A percentile compares a stretch with the other conserved stretches of the same genome.
Evolutionary conservation across 768 basidiomycete species (phyloP).

Genomic region (Suillus spraguei): DNA sequence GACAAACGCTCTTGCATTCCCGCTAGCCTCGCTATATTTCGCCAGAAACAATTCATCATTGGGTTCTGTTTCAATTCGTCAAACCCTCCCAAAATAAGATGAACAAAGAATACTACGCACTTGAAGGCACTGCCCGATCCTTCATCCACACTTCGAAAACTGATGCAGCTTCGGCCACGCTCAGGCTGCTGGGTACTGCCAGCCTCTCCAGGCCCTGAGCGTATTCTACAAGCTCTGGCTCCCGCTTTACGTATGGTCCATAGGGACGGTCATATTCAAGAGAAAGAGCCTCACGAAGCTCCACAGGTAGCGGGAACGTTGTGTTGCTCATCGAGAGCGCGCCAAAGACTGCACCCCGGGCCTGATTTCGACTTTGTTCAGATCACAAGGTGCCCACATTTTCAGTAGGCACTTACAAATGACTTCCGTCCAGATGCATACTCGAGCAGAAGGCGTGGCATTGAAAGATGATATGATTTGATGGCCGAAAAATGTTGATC

Average conservation of each 20-base stretch:
- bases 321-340: slow-evolving; percentile 67
- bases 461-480: slow-evolving; percentile 74
- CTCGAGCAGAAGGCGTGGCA: slow-evolving; percentile 78
- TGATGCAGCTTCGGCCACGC: slow-evolving; percentile 66
- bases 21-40: slow-evolving; percentile 76
- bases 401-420: slow-evolving; percentile 53
- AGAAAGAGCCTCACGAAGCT: slow-evolving; percentile 64
- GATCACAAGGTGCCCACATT: background rate
- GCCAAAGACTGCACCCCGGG: slow-evolving; percentile 71
- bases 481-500: slow-evolving; percentile 72
- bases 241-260: slow-evolving; percentile 61
- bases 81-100: background rate
- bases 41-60: slow-evolving; percentile 77
- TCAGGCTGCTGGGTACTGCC: slow-evolving; percentile 59
- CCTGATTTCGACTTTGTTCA: slow-evolving; percentile 37
- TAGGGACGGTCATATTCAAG: slow-evolving; percentile 43
- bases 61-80: slow-evolving; percentile 27
- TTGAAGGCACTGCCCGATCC: slow-evolving; percentile 53
- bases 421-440: slow-evolving; percentile 69
- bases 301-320: slow-evolving; percentile 56
- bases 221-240: slow-evolving; percentile 50
- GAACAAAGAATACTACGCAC: slow-evolving; percentile 34
- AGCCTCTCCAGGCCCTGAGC: slow-evolving; percentile 54
- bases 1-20: slow-evolving; percentile 81
- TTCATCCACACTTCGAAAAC: slow-evolving; percentile 80